phyloP scores from a whole-genome alignment of 2,329 filamentous ascomycete species.

The Ophiosphaerella narmari region DNA sequence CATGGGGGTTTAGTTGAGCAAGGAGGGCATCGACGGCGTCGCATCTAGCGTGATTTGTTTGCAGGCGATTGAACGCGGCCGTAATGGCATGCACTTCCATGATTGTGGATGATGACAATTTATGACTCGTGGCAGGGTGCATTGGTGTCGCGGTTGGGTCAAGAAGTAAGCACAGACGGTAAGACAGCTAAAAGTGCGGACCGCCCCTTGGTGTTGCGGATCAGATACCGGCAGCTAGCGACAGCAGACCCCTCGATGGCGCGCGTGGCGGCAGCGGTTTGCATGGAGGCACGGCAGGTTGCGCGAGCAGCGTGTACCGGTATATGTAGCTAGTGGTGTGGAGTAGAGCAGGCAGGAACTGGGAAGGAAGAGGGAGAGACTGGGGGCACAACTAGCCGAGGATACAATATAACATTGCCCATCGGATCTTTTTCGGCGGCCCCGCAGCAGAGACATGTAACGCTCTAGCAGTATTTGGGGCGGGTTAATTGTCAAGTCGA shows the following conservation, averaged over 20 bases:
- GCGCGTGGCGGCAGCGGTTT: too few species aligned
- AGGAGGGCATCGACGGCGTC: constrained; percentile 31
- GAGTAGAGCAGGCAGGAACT: too few species aligned
- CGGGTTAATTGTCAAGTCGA: constrained; percentile 10
- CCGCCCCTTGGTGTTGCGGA: background rate
- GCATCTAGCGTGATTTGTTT: constrained; percentile 16
- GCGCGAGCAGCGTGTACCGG: background rate
- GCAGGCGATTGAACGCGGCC: constrained; percentile 23
- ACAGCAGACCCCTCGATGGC: background rate
- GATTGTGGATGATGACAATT: background rate
- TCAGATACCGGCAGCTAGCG: background rate
- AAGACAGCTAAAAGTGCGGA: background rate
- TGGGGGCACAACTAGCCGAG: background rate
- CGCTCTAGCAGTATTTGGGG: constrained; percentile 11
- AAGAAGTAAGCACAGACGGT: background rate
- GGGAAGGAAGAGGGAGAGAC: too few species aligned
- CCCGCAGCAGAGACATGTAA: constrained; percentile 16
- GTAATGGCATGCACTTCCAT: constrained; percentile 13
- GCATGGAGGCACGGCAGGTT: background rate
- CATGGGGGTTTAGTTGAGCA: constrained; percentile 31
- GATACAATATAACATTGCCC: background rate
- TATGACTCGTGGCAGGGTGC: too few species aligned
- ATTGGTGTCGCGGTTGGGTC: background rate
- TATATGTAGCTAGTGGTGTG: background rate
- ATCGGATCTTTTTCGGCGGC: background rate